Evolutionary conservation across 495 filamentous ascomycete species (phyloP), one percentile per base, ranked within the genome.

Genomic region (Choiromyces venosus): DNA sequence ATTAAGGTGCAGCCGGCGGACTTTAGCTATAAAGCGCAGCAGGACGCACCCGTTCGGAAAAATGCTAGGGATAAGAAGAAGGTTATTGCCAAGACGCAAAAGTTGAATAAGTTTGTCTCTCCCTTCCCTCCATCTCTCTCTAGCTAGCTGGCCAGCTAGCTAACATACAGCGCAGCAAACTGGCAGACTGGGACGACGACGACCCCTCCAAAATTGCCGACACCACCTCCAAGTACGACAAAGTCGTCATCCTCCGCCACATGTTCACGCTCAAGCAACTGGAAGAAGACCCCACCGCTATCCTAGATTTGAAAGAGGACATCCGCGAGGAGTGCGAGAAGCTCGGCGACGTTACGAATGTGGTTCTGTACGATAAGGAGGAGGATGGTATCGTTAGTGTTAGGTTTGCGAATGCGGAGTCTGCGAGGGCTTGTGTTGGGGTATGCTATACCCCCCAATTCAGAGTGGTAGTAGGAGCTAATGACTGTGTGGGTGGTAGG

Each of bases 211-310:
- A 82, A 0, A 73, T 87, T 4, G 76, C 86, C 19, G 87, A 89
- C 4, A 88, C 87, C 9, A 87, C 78, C 70, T 87, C 87, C 65
- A 87, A 87, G 75, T 90, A 87, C 76, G 92, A 93, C 75, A 93
- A 93, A 78, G 84, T 92, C 3, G 93, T 97, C 25, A 89, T 98
- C 70, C 83, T 99, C 71, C 92, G 93, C 79, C 91, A 96, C 81
- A 96, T 97, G 92, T 99, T 99, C 82, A 96, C 93, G 14, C 85
- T 96, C 37, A 78, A 90, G 40, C 92, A 97, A 83, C 84, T 99
- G 66, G 88, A 89, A 79, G 88, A 94, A 71, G 94, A 99, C 81
- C 89, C 92, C 3, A 87, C 89, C 0, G 92, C 91, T 4, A 87
- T 94, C 67, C 85, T 94, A 9, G 95, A 98, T 73, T 96, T 98